Evolutionary conservation across 73 alveolate species (phyloP), one percentile per base, ranked within the genome.

Genomic region (Urostyla sp.): DNA sequence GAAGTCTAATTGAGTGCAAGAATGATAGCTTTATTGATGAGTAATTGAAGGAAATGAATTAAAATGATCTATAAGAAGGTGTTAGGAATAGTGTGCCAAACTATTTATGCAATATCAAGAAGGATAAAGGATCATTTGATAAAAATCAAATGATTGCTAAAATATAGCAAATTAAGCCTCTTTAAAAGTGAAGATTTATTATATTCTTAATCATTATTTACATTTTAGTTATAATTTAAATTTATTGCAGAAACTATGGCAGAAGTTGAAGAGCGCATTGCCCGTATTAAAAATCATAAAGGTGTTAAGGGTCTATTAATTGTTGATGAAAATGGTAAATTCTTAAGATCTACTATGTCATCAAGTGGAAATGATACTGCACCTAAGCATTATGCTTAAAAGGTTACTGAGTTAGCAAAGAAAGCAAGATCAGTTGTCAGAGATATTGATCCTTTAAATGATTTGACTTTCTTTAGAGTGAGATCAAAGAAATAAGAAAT

Each of bases 401-500:
- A 75, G 72, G 90, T 91, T 26, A 80, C 96, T 7, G 87, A 89
- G 49, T 85, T 93, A 24, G 94, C 96, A 0, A 87, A 90, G 83
- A 93, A 92, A 69, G 96, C 98, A 20, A 67, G 93, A 61, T 91
- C 96, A 2, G 86, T 84, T 35, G 96, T 93, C 31, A 59, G 96
- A 43, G 98, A 93, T 61, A 67, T 93, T 28, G 94, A 93, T 55
- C 94, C 98, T 21, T 75, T 81, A 76, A 92, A 96, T 88, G 99
- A 96, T 80, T 90, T 96, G 80, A 93, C 96, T 46, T 95, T 96
- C 90, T 87, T 96, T 67, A 90, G 99, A 79, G 94, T 96, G 18
- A 91, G 98, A 89, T 87, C 98, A 18, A 95, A 95, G 84, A 87
- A 90, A 49, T 94, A 96, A 88, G 99, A 96, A 84, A 95, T 96